Conservation (phyloP, 805 yeast genomes). For the Candida argentea region DNA sequence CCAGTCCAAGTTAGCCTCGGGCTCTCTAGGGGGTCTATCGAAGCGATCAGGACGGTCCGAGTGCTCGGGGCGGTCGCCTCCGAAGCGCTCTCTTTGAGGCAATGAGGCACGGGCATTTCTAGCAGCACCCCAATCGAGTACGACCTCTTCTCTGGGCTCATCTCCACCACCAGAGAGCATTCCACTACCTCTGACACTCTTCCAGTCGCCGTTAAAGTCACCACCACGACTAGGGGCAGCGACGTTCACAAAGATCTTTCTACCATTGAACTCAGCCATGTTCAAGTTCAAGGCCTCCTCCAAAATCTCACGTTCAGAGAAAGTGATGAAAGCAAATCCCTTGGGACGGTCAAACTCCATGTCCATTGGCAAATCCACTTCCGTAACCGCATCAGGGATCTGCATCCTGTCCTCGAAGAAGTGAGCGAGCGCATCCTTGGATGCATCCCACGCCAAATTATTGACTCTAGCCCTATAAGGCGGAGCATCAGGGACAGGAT, state of each 20-base stretch:
- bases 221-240: slow-evolving; percentile 47
- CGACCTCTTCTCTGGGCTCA: slow-evolving; percentile 28
- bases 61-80: slow-evolving; percentile 11
- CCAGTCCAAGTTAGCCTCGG: slow-evolving; percentile 57
- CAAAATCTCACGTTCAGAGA: slow-evolving; percentile 33
- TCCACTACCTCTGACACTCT: slow-evolving; percentile 4
- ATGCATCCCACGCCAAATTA: slow-evolving; percentile 75
- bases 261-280: slow-evolving; percentile 34
- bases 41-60: slow-evolving; percentile 14
- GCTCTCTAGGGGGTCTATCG: slow-evolving; percentile 25
- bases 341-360: slow-evolving; percentile 48
- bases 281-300: slow-evolving; percentile 43
- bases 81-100: slow-evolving; percentile 18
- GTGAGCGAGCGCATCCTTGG: slow-evolving; percentile 51
- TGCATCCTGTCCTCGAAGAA: slow-evolving; percentile 54
- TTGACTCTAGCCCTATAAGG: slow-evolving; percentile 88
- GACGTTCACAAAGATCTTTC: slow-evolving; percentile 44
- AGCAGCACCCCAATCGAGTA: slow-evolving; percentile 51
- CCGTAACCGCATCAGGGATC: slow-evolving; percentile 40
- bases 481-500: slow-evolving; percentile 81
- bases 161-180: slow-evolving; percentile 5
- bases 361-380: slow-evolving; percentile 68
- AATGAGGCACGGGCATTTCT: slow-evolving; percentile 25
- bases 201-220: slow-evolving; percentile 37
- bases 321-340: slow-evolving; percentile 48